A percentile compares a stretch with the other conserved stretches of the same genome.
Conservation (phyloP, 805 yeast species). For the Pichia occidentalis region DNA sequence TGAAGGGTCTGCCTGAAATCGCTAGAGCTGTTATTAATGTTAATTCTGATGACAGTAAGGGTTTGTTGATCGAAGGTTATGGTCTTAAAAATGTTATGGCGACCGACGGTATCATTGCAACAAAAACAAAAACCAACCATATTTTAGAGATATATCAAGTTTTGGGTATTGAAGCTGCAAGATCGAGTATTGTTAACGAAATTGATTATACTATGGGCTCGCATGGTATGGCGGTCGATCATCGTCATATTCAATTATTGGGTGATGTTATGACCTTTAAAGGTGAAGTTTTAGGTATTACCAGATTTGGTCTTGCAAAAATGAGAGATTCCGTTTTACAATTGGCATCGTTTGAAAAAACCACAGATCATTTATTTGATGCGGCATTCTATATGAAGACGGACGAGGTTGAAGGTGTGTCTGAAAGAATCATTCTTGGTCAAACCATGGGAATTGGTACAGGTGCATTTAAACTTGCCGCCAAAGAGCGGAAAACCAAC, state of each 20-base stretch:
- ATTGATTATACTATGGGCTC: conserved; percentile 97
- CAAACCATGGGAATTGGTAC: conserved; percentile 98
- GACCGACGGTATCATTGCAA: conserved; percentile 92
- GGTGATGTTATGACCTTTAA: conserved; percentile 99
- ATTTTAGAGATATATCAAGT: conserved; percentile 83
- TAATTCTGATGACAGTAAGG: conserved; percentile 77
- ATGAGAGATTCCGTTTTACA: conserved; percentile 98
- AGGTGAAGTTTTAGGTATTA: conserved; percentile 97
- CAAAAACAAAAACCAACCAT: conserved; percentile 85
- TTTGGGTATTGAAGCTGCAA: conserved; percentile 96
- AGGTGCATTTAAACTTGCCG: conserved; percentile 85
- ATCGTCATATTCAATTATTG: conserved; percentile 94
- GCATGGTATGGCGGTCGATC: conserved; percentile 99
- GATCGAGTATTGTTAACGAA: conserved; percentile 86
- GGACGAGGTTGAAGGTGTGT: conserved; percentile 94
- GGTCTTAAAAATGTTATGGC: conserved; percentile 95
- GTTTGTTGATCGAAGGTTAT: conserved; percentile 93
- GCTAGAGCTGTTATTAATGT: conserved; percentile 96
- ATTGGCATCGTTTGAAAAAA: conserved; percentile 94
- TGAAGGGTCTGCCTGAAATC: conserved; percentile 87
- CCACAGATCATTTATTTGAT: conserved; percentile 96
- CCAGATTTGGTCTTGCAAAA: conserved; percentile 95
- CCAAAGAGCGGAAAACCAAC: conserved; percentile 38
- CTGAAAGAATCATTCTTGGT: conserved; percentile 95
- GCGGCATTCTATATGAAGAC: conserved; percentile 98